Conservation (phyloP, 2,329 filamentous ascomycete genomes). For the Drechslerella coelobrocha region DNA sequence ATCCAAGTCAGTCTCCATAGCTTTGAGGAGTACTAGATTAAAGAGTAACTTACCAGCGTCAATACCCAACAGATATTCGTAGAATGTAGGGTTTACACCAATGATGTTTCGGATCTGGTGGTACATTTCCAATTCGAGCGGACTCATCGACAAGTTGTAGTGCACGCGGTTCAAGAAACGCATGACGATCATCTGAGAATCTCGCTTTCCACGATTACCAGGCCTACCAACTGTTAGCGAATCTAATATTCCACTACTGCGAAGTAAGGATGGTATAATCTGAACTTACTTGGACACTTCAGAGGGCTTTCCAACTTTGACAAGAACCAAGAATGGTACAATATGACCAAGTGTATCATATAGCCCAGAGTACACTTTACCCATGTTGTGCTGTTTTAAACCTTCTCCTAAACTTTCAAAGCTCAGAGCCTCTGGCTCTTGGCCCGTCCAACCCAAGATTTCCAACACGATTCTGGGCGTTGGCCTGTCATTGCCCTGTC, state of each 20-base stretch:
- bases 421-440: constrained; percentile 93
- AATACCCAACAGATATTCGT: constrained; percentile 95
- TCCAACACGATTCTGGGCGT: constrained; percentile 96
- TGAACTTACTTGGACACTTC: constrained; percentile 65
- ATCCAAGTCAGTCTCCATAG: neutral
- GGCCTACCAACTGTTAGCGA: constrained; percentile 61
- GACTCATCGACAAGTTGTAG: constrained; percentile 95
- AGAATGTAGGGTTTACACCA: constrained; percentile 96
- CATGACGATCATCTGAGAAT: constrained; percentile 98
- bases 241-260: neutral
- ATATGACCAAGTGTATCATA: constrained; percentile 99
- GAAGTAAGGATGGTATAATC: neutral
- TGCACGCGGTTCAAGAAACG: constrained; percentile 98
- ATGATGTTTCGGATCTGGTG: constrained; percentile 99
- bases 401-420: constrained; percentile 97
- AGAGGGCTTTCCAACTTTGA: constrained; percentile 90
- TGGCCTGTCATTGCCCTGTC: constrained; percentile 94
- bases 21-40: neutral
- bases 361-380: constrained; percentile 94
- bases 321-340: constrained; percentile 93
- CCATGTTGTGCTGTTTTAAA: constrained; percentile 98
- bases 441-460: constrained; percentile 91
- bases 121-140: constrained; percentile 95
- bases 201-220: constrained; percentile 98
- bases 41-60: constrained; percentile 67